Evolutionary conservation across 192 early-diverging fungal genomes (phyloP), one percentile per base, ranked within the genome.

Genomic region (Pilaira anomala): DNA sequence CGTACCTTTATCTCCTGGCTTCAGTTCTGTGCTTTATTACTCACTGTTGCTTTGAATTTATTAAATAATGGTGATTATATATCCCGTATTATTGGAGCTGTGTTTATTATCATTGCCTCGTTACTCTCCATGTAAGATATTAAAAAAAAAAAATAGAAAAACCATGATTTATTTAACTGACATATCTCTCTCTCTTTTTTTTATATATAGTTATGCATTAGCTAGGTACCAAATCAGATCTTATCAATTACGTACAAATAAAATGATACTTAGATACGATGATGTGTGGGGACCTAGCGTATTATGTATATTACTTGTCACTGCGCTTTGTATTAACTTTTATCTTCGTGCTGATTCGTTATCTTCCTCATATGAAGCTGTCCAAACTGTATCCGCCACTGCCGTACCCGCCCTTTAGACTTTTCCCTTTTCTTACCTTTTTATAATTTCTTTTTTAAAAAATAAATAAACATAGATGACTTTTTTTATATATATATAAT

Each of bases 1-100:
- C 80, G 93, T 24, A 93, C 91, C 0, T 94, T 94, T 76, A 76
- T 94, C 24, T 80, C 84, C 7, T 94, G 93, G 93, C 72, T 92
- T 67, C 83, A 89, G 55, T 90, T 87, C 80, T 85, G 82, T 64
- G 85, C 88, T 14, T 69, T 90, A 18, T 66, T 93, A n/a, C 80
- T 84, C 6, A 81, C 83, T 21, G 77, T 92, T n/a, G 81, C 89
- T 8, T 71, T 93, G n/a, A 84, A 80, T 24, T 79, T 93, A 11
- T 78, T 91, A 42, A 93, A 92, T 71, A 83, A 85, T 72, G 88
- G 88, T 41, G 87, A 88, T 62, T 59, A 65, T 51, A 76, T 71
- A 48, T 69, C 68, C 19, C 56, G 68, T 22, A 67, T 87, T 25
- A 76, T 87, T 40, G 91, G 90, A 7, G 70, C 91, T 22, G 62